Base-by-base conservation (phyloP, 164 flowering plant species). In the Cinnamomum micranthum region DNA sequence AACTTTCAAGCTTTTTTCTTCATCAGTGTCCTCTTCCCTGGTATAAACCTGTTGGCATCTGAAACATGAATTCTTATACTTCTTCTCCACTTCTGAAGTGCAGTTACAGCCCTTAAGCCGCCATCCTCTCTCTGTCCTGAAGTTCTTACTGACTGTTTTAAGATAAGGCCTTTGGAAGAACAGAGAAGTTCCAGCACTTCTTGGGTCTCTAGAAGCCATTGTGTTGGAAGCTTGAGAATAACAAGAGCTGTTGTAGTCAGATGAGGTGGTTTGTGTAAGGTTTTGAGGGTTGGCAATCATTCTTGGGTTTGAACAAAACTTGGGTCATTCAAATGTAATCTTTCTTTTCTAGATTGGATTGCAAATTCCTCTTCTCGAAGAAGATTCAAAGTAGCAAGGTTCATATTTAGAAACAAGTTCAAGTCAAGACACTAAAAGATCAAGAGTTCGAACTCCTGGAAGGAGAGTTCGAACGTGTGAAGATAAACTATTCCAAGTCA, bases 41-140 rank as follows among this genome's bases (percentile, higher is more conserved):
- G 69, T 33, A 67, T 74, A 47, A 7, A 85, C 60, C 33, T 81
- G 79, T 74, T 82, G 97, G 79, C 89, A 82, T 9, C 79, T 64
- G 67, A 85, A 86, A 77, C 94, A 90, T 35, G 82, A 84, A 13
- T 89, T 94, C 62, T 78, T 65, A 70, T 77, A 58, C n/a, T n/a
- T n/a, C 80, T 84, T 86, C 68, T 84, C 90, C 20, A 75, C 69
- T 10, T 83, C 88, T n/a, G 65, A 50, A 22, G 68, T 19, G 79
- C 97, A 91, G 73, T 90, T 92, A 82, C 97, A 90, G 24, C 73
- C 73, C 83, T 90, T 92, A 25, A 92, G 82, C 74, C 75, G 77
- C 75, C 85, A 83, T 24, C 79, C 71, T 9, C 79, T 83, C 77
- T 84, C 89, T 1, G 89, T 79, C 83, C 88, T 27, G 28, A 27